Base-by-base conservation (phyloP, 805 yeast genomes). In the Candida koratica region DNA sequence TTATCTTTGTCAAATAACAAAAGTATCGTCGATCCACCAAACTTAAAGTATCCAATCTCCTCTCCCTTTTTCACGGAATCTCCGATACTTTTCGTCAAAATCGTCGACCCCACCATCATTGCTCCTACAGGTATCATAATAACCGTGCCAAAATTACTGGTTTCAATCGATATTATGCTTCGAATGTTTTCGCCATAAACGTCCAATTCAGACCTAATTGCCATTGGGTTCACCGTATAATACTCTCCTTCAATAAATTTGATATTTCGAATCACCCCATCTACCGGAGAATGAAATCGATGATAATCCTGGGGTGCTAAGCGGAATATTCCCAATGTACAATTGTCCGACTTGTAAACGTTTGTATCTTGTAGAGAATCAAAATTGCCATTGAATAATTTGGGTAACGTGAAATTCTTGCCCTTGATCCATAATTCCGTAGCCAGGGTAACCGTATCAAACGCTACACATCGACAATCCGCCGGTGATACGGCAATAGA, bases 301-400 rank as follows among this genome's bases (percentile, higher is more conserved):
- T 90, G 98, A 53, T 90, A 90, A 56, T 90, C 98, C 55, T 90
- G 98, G 1, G 98, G 98, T 0, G 98, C 97, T 28, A 90, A 64
- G 39, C 98, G 64, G 57, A 90, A 90, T 2, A 90, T 75, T 0
- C 83, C 89, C 28, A 89, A 58, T 3, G 88, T 65, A 27, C 87
- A 83, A 11, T 64, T 57, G 4, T 49, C 52, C 1, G 64, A 47
- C 36, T 55, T 55, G 47, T 47, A 62, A 18, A 65, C 39, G 34
- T 60, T 59, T 2, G 63, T 47, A 15, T 51, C 46, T 24, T 71
- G 72, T 44, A 73, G 75, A 18, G 51, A 51, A 25, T 73, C 65
- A 36, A 61, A 64, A 33, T 60, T 60, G 0, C 69, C 67, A 32
- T 72, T 67, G 37, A 84, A 63, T 3, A 90, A 62, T 43, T 84